Base-by-base conservation (phyloP, 495 filamentous ascomycete species). In the Astrothelium macrocarpum region DNA sequence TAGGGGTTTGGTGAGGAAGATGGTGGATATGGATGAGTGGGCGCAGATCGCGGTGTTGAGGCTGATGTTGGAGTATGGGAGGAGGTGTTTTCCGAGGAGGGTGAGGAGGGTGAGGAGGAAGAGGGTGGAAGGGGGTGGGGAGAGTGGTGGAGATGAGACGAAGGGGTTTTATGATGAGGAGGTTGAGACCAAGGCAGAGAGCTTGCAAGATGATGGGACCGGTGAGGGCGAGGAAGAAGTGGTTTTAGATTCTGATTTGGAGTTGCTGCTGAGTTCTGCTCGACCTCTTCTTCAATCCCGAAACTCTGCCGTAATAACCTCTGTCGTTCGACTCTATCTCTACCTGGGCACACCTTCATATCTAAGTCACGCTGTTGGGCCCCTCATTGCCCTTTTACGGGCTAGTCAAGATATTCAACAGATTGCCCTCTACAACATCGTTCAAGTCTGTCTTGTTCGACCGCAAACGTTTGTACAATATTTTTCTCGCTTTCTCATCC, bases 11-110 rank as follows among this genome's bases (percentile, higher is more conserved):
- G 84, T 93, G 45, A 89, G 85, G 73, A 96, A 96, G 78, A 76
- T 97, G 32, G 90, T 97, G 31, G 94, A 97, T 71, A 98, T 98
- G 94, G 94, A 98, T 75, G 94, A 98, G 74, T 98, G 94, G 94
- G 87, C 90, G 53, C 94, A 98, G 74, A 74, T 97, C 1, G 87
- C 88, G 0, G 89, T 88, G 11, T 67, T 97, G 67, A 83, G 85
- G 53, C 75, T 97, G 64, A 84, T 97, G 82, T 87, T 86, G 4
- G 72, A 85, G 29, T 98, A 98, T 69, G 85, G 90, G 4, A 84
- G 94, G 29, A 86, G 84, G 75, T 97, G 90, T 76, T 98, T 98
- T 70, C 94, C 94, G 3, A 79, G 79, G 34, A 83, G 84, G 73
- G 89, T 77, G 29, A 75, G 75, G 65, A 81, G 73, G 65, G 75